Percentiles rank a stretch among this genome's conserved stretches.
Evolutionary conservation across 2,329 filamentous ascomycete genomes (phyloP).

Genomic region (Colletotrichum sp.): DNA sequence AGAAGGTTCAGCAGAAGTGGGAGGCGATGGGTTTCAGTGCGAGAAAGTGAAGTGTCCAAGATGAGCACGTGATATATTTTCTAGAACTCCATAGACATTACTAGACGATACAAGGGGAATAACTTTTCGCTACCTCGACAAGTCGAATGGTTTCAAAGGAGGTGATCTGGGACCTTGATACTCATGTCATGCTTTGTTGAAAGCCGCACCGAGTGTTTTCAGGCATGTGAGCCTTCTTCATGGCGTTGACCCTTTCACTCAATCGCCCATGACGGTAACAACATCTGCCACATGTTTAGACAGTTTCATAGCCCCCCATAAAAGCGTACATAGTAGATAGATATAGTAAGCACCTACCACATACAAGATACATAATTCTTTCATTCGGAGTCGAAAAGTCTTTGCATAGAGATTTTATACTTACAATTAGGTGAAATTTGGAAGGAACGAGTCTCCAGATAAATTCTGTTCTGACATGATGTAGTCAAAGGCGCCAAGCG

Average conservation of each 20-base stretch:
- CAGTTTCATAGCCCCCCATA: background rate
- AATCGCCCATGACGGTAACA: background rate
- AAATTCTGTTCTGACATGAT: background rate
- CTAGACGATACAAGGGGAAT: background rate
- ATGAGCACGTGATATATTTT: accelerated
- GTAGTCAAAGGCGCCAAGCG: background rate
- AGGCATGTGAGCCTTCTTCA: background rate
- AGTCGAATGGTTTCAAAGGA: background rate
- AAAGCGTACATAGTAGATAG: background rate
- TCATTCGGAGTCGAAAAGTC: background rate
- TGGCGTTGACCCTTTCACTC: background rate
- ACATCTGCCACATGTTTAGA: background rate
- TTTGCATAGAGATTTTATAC: too few relatives aligned
- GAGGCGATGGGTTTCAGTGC: background rate
- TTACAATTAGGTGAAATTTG: background rate
- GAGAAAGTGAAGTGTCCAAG: background rate
- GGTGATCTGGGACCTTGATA: background rate
- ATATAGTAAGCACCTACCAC: background rate
- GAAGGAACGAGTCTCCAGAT: background rate
- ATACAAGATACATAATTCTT: accelerated
- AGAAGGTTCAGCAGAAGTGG: slow-evolving; percentile 30
- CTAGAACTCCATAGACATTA: background rate
- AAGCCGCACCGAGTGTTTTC: accelerated
- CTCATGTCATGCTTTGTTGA: background rate
- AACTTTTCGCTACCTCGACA: background rate